Percentiles rank a stretch among this genome's conserved stretches.
phyloP scores from a whole-genome alignment of 73 alveolate species.

The Tetrahymena elliotti region DNA sequence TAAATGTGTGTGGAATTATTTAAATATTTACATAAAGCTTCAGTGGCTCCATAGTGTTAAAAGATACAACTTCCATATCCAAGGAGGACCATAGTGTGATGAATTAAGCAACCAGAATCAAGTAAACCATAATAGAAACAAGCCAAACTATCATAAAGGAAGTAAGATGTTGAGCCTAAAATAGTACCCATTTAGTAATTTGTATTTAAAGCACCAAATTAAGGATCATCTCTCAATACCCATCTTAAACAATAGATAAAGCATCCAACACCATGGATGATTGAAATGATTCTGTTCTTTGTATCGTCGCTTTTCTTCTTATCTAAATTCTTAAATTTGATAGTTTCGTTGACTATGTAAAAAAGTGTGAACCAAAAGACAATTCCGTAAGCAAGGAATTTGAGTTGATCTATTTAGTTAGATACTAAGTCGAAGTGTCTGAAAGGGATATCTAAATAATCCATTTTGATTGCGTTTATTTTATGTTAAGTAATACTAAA shows the following conservation, averaged over 20 bases:
- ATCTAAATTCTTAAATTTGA: slow-evolving; percentile 16
- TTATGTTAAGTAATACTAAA: not conserved
- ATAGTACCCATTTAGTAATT: slow-evolving; percentile 10
- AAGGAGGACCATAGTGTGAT: slow-evolving; percentile 21
- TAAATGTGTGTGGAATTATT: not conserved
- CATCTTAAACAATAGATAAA: not conserved
- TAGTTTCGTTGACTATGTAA: slow-evolving; percentile 4
- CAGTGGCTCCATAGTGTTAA: not conserved
- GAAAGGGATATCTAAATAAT: not conserved
- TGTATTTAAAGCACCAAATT: slow-evolving; percentile 12
- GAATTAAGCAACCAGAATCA: slow-evolving; percentile 15
- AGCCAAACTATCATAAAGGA: slow-evolving; percentile 27
- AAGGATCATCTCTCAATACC: slow-evolving; percentile 14
- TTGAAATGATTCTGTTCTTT: slow-evolving; percentile 33
- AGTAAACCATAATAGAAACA: slow-evolving; percentile 35
- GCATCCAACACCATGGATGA: slow-evolving; percentile 26
- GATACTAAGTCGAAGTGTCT: slow-evolving; percentile 12
- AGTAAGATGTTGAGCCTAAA: slow-evolving; percentile 27
- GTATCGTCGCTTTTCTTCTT: slow-evolving; percentile 15
- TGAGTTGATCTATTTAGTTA: slow-evolving; percentile 9
- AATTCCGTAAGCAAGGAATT: slow-evolving; percentile 11
- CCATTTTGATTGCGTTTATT: not conserved
- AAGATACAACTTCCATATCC: slow-evolving; percentile 18
- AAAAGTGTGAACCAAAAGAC: slow-evolving; percentile 28
- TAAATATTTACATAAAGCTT: not conserved